A percentile compares a stretch with the other conserved stretches of the same genome.
phyloP scores from a whole-genome alignment of 1,284 basidiomycete genomes.

The Calocybe gambosa region DNA sequence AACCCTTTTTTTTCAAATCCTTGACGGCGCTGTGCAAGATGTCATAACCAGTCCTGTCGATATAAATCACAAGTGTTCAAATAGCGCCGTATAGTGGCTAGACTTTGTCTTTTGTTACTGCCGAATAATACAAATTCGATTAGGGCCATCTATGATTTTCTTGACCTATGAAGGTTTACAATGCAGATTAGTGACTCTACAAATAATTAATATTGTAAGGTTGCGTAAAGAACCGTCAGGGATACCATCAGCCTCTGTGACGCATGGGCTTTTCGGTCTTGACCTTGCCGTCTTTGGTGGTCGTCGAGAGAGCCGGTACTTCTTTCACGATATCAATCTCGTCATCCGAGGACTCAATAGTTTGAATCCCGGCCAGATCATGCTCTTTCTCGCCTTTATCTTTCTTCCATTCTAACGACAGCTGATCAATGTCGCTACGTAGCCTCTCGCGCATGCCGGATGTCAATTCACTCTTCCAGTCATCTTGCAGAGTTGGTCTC shows the following conservation, averaged over 20 bases:
- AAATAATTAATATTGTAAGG: not conserved
- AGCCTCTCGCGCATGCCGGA: constrained; percentile 34
- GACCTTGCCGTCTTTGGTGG: not conserved
- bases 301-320: constrained; percentile 4
- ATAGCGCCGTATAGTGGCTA: not conserved
- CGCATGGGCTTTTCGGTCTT: not conserved
- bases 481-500: constrained; percentile 29
- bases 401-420: constrained; percentile 36
- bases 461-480: constrained; percentile 44
- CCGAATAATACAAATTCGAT: not conserved
- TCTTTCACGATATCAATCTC: constrained; percentile 19
- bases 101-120: no score
- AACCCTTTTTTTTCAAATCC: not conserved
- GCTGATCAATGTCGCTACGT: constrained; percentile 22
- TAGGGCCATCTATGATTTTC: not conserved
- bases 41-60: not conserved
- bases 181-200: not conserved
- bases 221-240: not conserved
- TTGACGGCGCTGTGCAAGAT: not conserved
- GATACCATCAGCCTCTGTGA: not conserved
- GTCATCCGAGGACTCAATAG: constrained; percentile 27
- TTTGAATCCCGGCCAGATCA: constrained; percentile 21
- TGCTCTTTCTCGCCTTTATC: constrained; percentile 22
- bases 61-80: not conserved
- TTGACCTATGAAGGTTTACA: no score